Base-by-base conservation (phyloP, 1,284 basidiomycete species). In the Rhodotorula sp. region DNA sequence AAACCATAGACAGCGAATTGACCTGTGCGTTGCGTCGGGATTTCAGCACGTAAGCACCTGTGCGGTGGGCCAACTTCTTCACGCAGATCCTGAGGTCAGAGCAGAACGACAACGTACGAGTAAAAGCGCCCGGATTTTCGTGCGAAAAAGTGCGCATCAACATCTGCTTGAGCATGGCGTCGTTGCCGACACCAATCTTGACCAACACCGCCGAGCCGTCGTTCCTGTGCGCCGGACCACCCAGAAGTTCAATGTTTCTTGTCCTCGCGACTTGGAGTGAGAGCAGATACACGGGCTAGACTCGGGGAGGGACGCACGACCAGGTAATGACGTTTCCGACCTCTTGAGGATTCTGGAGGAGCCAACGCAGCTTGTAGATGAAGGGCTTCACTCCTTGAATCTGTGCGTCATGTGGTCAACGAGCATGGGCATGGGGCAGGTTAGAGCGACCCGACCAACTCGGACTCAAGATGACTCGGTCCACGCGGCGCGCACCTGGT, bases 381-480 rank as follows among this genome's bases (percentile, higher is more conserved):
- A 71, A 71, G 21, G 70, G 70, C 60, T 65, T 71, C 28, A 67
- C 15, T 14, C 70, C 69, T 10, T 34, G 1, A 45, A 67, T 55
- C 69, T 67, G 60, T 21, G 26, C 16, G 54, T 19, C 1, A 38
- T 10, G 38, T 10, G 12, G n/a, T n/a, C n/a, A n/a, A n/a, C n/a
- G n/a, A n/a, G n/a, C n/a, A n/a, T n/a, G n/a, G n/a, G n/a, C n/a
- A n/a, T n/a, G n/a, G n/a, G n/a, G n/a, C 10, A 43, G 12, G 38
- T 43, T 12, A 43, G 38, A 43, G 12, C 2, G 12, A 43, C 10
- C 8, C 14, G 38, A 43, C 38, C 38, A 43, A 14, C 38, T 43
- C 10, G 38, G 38, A 43, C 38, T 43, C 38, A 43, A 43, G 38
- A 43, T 12, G 1, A 43, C 38, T 43, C 38, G 38, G 38, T 14